Base-by-base conservation (phyloP, 148 eudicot genomes). In the Salicornia ramosissima region DNA sequence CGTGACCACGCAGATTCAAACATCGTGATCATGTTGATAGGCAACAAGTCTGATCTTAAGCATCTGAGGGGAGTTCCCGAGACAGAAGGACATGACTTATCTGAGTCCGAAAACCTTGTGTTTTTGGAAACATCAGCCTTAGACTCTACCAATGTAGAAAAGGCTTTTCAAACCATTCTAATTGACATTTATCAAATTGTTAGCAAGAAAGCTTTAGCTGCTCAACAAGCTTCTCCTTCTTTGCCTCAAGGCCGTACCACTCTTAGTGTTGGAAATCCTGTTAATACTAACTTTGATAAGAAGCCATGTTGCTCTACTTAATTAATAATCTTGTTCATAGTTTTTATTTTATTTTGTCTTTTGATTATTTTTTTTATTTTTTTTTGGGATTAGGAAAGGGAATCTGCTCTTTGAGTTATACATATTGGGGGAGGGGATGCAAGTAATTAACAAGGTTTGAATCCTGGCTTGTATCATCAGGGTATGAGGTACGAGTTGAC, bases 1-100 rank as follows among this genome's bases (percentile, higher is more conserved):
- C 78, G 90, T 67, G 96, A 83, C 76, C 92, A 90, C 12, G 88
- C 96, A 0, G 90, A 87, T 53, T 80, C 88, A 71, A 86, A 87
- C 82, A 90, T 87, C 15, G 90, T 90, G 68, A 84, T 90, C 59
- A 87, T 90, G 96, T 45, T 90, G 72, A 88, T 85, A 1, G 92
- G 96, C 1, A 90, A 90, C 79, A 90, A 87, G 73, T 64, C 87
- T 0, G 92, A 87, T 64, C 80, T 90, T 25, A 86, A 74, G 61
- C 90, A 90, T 62, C 77, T 87, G 33, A 81, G 92, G 63, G 83
- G 83, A 0, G 84, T 87, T 18, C 24, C 79, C 0, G 85, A 84
- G 39, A 57, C 76, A 16, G 88, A 84, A 12, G 92, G 84, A 2
- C 75, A 67, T 3, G 22, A 42, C 36, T 68, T 86, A 31, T 87